Percentiles rank a stretch among this genome's conserved stretches.
Conservation (phyloP, 371 early-diverging fungal species). For the Saksenaea vasiformis region DNA sequence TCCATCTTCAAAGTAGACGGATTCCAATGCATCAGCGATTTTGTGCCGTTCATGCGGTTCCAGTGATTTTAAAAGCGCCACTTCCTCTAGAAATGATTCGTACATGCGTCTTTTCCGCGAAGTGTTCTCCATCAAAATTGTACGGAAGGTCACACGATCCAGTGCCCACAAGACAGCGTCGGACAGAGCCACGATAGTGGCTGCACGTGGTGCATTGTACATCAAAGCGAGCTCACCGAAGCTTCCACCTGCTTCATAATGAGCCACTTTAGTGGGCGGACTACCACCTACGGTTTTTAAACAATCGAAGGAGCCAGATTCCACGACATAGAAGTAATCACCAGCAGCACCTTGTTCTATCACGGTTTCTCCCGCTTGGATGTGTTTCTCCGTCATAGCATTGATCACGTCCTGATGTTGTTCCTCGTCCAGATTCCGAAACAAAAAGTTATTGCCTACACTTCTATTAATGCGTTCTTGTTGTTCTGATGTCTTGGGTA, state of each 20-base stretch:
- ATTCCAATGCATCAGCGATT: conserved; percentile 81
- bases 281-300: conserved; percentile 65
- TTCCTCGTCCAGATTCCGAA: conserved; percentile 93
- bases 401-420: conserved; percentile 93
- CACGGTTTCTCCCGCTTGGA: conserved; percentile 72
- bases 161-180: conserved; percentile 79
- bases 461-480: conserved; percentile 78
- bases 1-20: conserved; percentile 65
- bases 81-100: conserved; percentile 74
- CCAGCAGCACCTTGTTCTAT: conserved; percentile 97
- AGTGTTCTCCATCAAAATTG: conserved; percentile 78
- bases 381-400: conserved; percentile 94
- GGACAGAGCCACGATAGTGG: conserved; percentile 73
- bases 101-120: conserved; percentile 74
- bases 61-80: conserved; percentile 63
- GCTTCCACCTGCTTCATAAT: conserved; percentile 68
- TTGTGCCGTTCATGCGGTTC: conserved; percentile 77
- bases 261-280: conserved; percentile 60
- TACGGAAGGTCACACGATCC: conserved; percentile 78
- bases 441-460: conserved; percentile 90
- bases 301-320: conserved; percentile 93
- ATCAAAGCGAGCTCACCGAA: conserved; percentile 92
- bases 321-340: conserved; percentile 97
- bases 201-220: conserved; percentile 90
- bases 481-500: conserved; percentile 88